phyloP scores from a whole-genome alignment of 2,329 filamentous ascomycete species.

The Colletotrichum chlorophyti region DNA sequence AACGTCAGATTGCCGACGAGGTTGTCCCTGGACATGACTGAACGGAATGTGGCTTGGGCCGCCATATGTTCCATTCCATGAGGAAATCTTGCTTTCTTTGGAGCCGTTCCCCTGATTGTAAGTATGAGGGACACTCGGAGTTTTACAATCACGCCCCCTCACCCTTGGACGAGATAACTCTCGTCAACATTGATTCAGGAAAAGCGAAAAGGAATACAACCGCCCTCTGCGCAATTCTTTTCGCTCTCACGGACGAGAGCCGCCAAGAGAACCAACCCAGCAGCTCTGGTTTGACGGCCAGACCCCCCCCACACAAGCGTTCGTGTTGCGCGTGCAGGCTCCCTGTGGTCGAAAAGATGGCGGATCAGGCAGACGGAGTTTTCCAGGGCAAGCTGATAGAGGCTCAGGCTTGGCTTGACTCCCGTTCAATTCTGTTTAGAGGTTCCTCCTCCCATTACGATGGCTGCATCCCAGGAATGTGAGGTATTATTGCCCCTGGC shows the following conservation, averaged over 20 bases:
- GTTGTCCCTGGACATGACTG: background rate
- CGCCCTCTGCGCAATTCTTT: too few relatives aligned
- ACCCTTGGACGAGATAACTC: too few relatives aligned
- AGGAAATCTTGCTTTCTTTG: slow-evolving; percentile 1
- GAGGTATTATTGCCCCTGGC: slow-evolving; percentile 8
- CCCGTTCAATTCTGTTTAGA: too few relatives aligned
- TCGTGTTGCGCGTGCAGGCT: background rate
- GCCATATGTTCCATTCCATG: background rate
- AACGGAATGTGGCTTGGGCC: slow-evolving; percentile 16
- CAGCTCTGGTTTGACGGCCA: background rate
- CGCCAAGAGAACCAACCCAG: background rate
- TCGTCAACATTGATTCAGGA: too few relatives aligned
- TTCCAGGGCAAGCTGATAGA: background rate
- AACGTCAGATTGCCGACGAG: background rate
- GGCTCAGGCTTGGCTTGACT: background rate
- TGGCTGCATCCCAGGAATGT: slow-evolving; percentile 6
- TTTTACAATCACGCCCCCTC: slow-evolving; percentile 11
- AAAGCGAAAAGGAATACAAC: too few relatives aligned
- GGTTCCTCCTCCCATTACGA: background rate
- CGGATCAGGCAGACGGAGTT: slow-evolving; percentile 1
- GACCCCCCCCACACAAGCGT: background rate
- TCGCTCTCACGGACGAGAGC: background rate
- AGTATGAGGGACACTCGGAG: background rate
- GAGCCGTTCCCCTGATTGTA: background rate
- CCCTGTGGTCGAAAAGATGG: too few relatives aligned